Conservation (phyloP, 495 filamentous ascomycete species). For the Annulohypoxylon maeteangense region DNA sequence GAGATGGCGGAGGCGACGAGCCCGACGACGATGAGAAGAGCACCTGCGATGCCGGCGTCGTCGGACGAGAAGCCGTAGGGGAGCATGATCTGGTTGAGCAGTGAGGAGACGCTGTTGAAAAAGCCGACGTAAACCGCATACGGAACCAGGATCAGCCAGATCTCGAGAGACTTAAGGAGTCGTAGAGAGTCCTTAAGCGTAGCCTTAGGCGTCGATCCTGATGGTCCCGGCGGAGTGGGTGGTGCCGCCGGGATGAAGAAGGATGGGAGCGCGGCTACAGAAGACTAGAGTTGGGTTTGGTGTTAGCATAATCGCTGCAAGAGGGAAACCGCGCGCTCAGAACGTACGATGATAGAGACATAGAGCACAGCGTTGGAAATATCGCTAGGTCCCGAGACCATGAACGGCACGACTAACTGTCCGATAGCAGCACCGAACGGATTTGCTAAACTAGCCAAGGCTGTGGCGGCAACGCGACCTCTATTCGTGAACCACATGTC, state of each 20-base stretch:
- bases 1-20: slow-evolving; percentile 78
- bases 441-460: slow-evolving; percentile 84
- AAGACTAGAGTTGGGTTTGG: slow-evolving; percentile 59
- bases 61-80: slow-evolving; percentile 84
- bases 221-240: slow-evolving; percentile 73
- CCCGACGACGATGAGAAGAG: slow-evolving; percentile 88
- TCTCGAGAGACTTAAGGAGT: slow-evolving; percentile 66
- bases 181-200: slow-evolving; percentile 62
- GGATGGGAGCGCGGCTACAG: slow-evolving; percentile 76
- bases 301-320: slow-evolving; percentile 14
- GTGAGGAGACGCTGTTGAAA: slow-evolving; percentile 91
- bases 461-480: slow-evolving; percentile 88
- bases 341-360: slow-evolving; percentile 81
- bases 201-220: slow-evolving; percentile 58
- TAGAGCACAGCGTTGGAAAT: slow-evolving; percentile 87
- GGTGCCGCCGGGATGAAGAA: slow-evolving; percentile 86
- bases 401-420: slow-evolving; percentile 83
- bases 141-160: slow-evolving; percentile 79
- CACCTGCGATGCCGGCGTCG: slow-evolving; percentile 89
- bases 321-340: neutral
- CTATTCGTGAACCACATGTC: slow-evolving; percentile 92
- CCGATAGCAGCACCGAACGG: slow-evolving; percentile 89
- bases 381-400: slow-evolving; percentile 68
- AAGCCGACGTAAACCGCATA: slow-evolving; percentile 88
- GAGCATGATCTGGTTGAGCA: slow-evolving; percentile 88